These are phyloP conservation scores for Rhodotorula sphaerocarpa DNA, from an alignment of 768 basidiomycete genomes.

Conservation along the genomic window DNA sequence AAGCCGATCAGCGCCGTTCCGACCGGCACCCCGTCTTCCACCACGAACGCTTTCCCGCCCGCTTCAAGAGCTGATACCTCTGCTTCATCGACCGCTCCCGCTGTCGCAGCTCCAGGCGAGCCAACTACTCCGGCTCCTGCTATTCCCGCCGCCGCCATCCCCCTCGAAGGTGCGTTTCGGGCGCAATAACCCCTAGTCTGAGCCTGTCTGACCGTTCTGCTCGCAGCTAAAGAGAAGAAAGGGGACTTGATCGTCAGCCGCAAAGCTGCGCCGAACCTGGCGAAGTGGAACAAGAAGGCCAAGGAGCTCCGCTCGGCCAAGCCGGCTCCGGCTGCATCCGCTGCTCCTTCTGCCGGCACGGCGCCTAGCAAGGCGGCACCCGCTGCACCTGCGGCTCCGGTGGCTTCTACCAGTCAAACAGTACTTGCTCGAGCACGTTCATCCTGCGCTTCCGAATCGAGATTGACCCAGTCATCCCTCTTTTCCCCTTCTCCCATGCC, in stretches of 20 bases:
- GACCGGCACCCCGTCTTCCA: neutral
- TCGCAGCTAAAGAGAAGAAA: conserved; percentile 26
- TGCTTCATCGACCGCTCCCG: neutral
- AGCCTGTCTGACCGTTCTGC: neutral
- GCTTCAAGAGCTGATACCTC: too few relatives aligned
- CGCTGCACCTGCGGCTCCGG: neutral
- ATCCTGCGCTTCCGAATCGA: conserved; percentile 1
- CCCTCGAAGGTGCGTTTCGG: conserved; percentile 20
- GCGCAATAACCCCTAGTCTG: too few relatives aligned
- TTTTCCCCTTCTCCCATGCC: neutral
- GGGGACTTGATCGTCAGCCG: conserved; percentile 31
- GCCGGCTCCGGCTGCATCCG: neutral
- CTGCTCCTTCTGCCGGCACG: neutral
- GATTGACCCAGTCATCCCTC: conserved; percentile 9
- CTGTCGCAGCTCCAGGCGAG: too few relatives aligned
- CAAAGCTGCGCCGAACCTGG: conserved; percentile 81
- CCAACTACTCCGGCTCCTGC: conserved; percentile 3
- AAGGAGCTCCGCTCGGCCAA: conserved; percentile 57
- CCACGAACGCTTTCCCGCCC: too few relatives aligned
- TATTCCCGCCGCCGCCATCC: neutral
- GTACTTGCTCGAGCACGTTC: conserved; percentile 30
- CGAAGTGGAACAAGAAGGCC: conserved; percentile 95
- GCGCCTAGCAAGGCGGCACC: neutral
- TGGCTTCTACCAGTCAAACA: too few relatives aligned
- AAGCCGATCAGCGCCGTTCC: conserved; percentile 8